Evolutionary conservation across 106 monocot genomes (phyloP).

Genomic region (Dioscorea alata): DNA sequence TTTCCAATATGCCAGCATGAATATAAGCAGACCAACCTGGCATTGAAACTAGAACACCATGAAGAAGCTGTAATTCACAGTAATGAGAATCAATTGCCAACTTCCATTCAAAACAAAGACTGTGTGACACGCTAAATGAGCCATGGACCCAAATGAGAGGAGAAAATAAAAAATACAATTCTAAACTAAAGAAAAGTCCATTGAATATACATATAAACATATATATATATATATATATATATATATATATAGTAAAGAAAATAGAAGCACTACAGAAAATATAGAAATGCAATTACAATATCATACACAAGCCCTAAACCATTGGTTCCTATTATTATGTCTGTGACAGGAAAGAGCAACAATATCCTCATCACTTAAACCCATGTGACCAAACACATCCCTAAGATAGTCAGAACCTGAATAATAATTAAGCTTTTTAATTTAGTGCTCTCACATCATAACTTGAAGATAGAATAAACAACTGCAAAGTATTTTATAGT

Average conservation of each 20-base stretch:
- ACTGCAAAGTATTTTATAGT: no score
- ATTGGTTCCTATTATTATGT: no score
- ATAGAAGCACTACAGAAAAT: no score
- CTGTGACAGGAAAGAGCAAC: constrained; percentile 71
- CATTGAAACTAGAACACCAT: constrained; percentile 41
- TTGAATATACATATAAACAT: not conserved
- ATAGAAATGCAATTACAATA: no score
- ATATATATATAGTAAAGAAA: no score
- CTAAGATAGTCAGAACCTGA: constrained; percentile 44
- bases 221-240: no score
- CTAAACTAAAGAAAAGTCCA: not conserved
- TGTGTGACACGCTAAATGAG: not conserved
- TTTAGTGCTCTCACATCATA: no score
- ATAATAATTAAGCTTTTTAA: no score
- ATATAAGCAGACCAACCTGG: constrained; percentile 53
- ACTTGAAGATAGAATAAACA: no score
- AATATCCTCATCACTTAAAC: constrained; percentile 73
- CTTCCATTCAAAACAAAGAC: not conserved
- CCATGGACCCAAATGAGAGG: not conserved
- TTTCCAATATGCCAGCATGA: no score
- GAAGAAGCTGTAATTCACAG: constrained; percentile 33
- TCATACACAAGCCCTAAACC: no score
- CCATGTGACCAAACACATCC: constrained; percentile 75
- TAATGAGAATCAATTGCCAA: constrained; percentile 6
- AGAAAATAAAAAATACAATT: not conserved